Percentiles rank a stretch among this genome's conserved stretches.
Evolutionary conservation across 352 stramenopile species (phyloP).

Genomic region (Phytophthora fragariaefolia): DNA sequence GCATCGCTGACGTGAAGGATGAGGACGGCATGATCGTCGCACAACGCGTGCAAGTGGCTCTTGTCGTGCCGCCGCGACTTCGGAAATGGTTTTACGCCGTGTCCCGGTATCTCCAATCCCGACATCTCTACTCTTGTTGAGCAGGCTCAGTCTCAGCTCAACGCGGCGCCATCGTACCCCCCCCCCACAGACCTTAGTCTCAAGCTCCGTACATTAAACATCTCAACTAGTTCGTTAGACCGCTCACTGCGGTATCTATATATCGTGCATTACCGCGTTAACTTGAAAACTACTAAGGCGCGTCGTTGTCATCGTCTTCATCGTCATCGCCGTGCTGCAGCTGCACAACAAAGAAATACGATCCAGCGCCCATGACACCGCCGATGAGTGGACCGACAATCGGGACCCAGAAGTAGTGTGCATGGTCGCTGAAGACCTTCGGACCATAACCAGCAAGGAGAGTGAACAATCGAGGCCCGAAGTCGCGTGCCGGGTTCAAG

Average conservation of each 20-base stretch:
- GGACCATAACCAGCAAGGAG: conserved; percentile 53
- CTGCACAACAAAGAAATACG: conserved; percentile 58
- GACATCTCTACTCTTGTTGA: conserved; percentile 16
- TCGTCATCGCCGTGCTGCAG: conserved; percentile 50
- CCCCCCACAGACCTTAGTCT: neutral
- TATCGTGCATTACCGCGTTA: neutral
- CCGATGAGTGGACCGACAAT: conserved; percentile 54
- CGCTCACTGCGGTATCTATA: neutral
- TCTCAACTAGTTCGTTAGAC: neutral
- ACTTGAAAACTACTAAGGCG: conserved; percentile 2
- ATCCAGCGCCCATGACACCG: conserved; percentile 49
- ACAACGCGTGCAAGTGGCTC: conserved; percentile 20
- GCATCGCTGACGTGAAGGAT: conserved; percentile 24
- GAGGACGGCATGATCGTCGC: conserved; percentile 25
- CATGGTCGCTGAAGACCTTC: conserved; percentile 54
- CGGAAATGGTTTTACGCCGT: conserved; percentile 7
- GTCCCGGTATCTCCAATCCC: conserved; percentile 8
- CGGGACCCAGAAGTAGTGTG: conserved; percentile 69
- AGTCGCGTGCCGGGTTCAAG: conserved; percentile 53
- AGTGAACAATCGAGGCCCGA: conserved; percentile 52
- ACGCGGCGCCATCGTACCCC: neutral
- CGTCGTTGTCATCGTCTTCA: conserved; percentile 10
- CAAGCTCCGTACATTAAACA: neutral
- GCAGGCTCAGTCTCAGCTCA: neutral
- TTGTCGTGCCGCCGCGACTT: conserved; percentile 12